These are phyloP conservation scores for Anthracocystis walkeri DNA, from an alignment of 1,284 basidiomycete species.

Conservation along the genomic window DNA sequence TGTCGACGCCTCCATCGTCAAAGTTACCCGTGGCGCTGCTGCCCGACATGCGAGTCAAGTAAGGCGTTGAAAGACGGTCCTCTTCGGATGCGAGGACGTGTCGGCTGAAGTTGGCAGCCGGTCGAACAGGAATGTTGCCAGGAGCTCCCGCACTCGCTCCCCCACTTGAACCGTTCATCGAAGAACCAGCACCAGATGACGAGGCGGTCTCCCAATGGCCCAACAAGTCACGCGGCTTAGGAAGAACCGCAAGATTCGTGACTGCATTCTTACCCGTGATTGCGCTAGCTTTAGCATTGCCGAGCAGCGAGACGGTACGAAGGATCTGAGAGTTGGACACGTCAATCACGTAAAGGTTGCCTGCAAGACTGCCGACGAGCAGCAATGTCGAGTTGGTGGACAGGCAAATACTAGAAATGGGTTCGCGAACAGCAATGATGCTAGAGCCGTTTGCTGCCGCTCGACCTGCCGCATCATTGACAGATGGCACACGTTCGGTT, in stretches of 20 bases:
- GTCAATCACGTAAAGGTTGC: slow-evolving; percentile 82
- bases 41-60: slow-evolving; percentile 30
- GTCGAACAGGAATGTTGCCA: slow-evolving; percentile 33
- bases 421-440: slow-evolving; percentile 36
- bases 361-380: slow-evolving; percentile 70
- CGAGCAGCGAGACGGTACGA: slow-evolving; percentile 75
- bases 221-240: slow-evolving; percentile 51
- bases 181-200: slow-evolving; percentile 17
- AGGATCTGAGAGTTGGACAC: slow-evolving; percentile 89
- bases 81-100: slow-evolving; percentile 37
- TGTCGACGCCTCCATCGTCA: slow-evolving; percentile 14
- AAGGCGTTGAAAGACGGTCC: slow-evolving; percentile 33
- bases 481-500: slow-evolving; percentile 25
- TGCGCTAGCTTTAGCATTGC: slow-evolving; percentile 39
- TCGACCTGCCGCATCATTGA: slow-evolving; percentile 12
- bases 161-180: slow-evolving; percentile 22
- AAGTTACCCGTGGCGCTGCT: slow-evolving; percentile 12
- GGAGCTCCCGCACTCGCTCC: slow-evolving; percentile 15
- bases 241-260: slow-evolving; percentile 44
- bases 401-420: slow-evolving; percentile 78
- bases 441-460: slow-evolving; percentile 30
- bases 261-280: slow-evolving; percentile 54
- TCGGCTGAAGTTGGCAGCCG: slow-evolving; percentile 39
- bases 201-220: slow-evolving; percentile 37
- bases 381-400: slow-evolving; percentile 79